phyloP scores from a whole-genome alignment of 202 grass and related monocot genomes.

The Dendrocalamus latiflorus region DNA sequence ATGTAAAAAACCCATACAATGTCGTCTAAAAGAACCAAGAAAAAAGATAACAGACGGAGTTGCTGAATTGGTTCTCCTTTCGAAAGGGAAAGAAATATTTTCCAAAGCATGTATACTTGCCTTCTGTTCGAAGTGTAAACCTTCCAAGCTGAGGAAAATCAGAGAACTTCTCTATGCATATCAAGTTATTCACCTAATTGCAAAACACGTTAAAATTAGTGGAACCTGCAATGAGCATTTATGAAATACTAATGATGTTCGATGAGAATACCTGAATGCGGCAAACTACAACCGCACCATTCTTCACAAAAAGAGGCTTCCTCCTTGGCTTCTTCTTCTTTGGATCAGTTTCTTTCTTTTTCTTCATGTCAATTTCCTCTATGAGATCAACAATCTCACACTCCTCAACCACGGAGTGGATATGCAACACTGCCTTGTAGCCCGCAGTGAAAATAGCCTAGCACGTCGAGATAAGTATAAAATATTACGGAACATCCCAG shows the following conservation, averaged over 20 bases:
- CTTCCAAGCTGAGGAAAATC: conserved; percentile 69
- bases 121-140: conserved; percentile 71
- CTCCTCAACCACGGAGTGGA: conserved; percentile 94
- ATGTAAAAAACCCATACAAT: background rate
- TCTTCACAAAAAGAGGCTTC: conserved; percentile 70
- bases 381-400: conserved; percentile 80
- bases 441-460: conserved; percentile 98
- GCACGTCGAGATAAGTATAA: background rate
- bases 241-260: background rate
- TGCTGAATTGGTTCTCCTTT: background rate
- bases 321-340: conserved; percentile 60
- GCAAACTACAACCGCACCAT: conserved; percentile 66
- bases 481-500: conserved; percentile 1
- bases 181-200: conserved; percentile 55
- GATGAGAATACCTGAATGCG: conserved; percentile 44
- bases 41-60: background rate
- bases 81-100: background rate
- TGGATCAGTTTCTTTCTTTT: conserved; percentile 52
- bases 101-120: conserved; percentile 9
- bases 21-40: background rate
- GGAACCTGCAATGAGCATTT: background rate
- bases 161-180: conserved; percentile 60
- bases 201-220: conserved; percentile 8
- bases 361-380: conserved; percentile 59
- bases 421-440: conserved; percentile 91